Evolutionary conservation across 2,329 filamentous ascomycete species (phyloP), one percentile per base, ranked within the genome.

Genomic region (Emmonsia crescens): DNA sequence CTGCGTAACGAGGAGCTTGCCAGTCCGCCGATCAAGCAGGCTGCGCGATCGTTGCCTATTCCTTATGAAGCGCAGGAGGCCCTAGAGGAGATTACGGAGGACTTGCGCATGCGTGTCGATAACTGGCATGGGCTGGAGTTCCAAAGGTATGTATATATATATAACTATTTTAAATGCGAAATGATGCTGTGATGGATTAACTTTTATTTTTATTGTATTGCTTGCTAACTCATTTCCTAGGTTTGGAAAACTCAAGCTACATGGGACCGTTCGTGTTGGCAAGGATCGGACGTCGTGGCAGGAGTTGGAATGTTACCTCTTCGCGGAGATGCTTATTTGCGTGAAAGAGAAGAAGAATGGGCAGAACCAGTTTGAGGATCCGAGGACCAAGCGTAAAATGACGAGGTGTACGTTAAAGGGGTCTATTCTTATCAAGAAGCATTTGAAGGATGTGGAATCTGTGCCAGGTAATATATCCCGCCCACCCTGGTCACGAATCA

Each of bases 61-160:
- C 87, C 88, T 0, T 89, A 89, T 67, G 90, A 95, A 73, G 83
- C 89, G 2, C 80, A 85, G 2, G 89, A 92, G 68, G 85, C 86
- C 5, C 74, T 97, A 62, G 88, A 94, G 60, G 87, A 93, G 66
- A 89, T 94, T 71, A 95, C 92, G 0, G 90, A 96, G 70, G 89
- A 86, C 65, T 77, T 99, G 62, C 86, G 90, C 62, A 84, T 80
- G 54, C 87, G 92, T n/a, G 94, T 99, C 12, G 94, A 99, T 69
- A 96, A 97, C 68, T 99, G 94, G 94, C 94, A 99, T 73, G 93
- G 94, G 0, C 80, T 99, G 24, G 93, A 97, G 71, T 96, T 96
- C 70, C 85, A 85, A 70, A 85, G 89, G 82, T 88, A 77, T 69
- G 79, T 66, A 29, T 44, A 46, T 27, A 48, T 62, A 29, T 24